Conservation (phyloP, 2,329 filamentous ascomycete species). For the Cordyceps cicadae region DNA sequence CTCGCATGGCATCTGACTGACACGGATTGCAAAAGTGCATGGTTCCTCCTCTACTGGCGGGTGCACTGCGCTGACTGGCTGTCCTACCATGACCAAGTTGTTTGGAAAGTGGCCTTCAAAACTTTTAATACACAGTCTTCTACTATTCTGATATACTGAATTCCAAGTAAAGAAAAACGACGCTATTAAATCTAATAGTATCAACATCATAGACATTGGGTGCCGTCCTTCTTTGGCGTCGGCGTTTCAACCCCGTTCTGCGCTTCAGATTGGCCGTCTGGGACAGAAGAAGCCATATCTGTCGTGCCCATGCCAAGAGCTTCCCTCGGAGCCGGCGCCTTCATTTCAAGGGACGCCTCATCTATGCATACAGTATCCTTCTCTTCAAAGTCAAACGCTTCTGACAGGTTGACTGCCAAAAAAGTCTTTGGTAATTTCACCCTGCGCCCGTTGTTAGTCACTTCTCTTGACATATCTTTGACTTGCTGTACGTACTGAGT, state of each 20-base stretch:
- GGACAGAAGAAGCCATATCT: not conserved
- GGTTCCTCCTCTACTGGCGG: not conserved
- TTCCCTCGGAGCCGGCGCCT: conserved; percentile 26
- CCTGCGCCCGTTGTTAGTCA: conserved; percentile 26
- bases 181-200: no score
- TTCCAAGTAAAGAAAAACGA: no score
- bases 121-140: no score
- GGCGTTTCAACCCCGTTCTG: not conserved
- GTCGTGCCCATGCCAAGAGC: not conserved
- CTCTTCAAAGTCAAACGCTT: conserved; percentile 53
- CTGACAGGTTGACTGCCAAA: conserved; percentile 55
- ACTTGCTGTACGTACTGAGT: conserved; percentile 59
- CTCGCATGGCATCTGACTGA: not conserved
- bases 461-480: not conserved
- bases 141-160: no score
- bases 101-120: no score
- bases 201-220: not conserved
- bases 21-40: not conserved
- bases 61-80: not conserved
- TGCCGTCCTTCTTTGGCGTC: not conserved
- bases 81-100: no score
- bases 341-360: conserved; percentile 41
- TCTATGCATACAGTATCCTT: conserved; percentile 44
- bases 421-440: conserved; percentile 61
- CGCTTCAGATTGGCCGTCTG: not conserved